A percentile compares a stretch with the other conserved stretches of the same genome.
These are phyloP conservation scores for Rhodotorula kratochvilovae DNA, from an alignment of 768 basidiomycete species.

Conservation along the genomic window DNA sequence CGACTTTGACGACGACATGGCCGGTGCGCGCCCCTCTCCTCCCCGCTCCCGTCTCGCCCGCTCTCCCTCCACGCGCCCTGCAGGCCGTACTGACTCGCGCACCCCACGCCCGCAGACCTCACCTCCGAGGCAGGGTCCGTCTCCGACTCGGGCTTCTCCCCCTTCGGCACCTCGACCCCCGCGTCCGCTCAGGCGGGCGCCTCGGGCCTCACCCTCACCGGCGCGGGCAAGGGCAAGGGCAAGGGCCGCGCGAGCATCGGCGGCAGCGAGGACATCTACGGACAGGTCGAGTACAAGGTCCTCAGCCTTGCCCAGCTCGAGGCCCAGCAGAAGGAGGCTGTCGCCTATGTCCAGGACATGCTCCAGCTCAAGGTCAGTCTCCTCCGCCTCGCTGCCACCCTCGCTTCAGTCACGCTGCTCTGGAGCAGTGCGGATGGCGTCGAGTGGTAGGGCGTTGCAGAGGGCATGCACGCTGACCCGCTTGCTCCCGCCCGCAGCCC, in stretches of 20 bases:
- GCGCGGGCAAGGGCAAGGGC: slow-evolving; percentile 10
- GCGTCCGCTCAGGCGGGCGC: background rate
- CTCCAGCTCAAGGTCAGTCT: slow-evolving; percentile 81
- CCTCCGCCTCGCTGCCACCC: background rate
- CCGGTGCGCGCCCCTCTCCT: background rate
- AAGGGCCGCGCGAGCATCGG: slow-evolving; percentile 10
- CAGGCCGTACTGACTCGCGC: background rate
- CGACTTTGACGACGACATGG: slow-evolving; percentile 23
- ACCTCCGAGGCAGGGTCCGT: slow-evolving; percentile 9
- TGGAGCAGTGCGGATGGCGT: too few species aligned
- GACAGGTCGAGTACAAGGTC: slow-evolving; percentile 23
- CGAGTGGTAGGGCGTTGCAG: too few species aligned
- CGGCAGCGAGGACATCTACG: slow-evolving; percentile 6
- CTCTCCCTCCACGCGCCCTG: background rate
- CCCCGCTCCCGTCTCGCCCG: background rate
- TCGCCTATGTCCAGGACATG: slow-evolving; percentile 81
- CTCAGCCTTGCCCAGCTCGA: slow-evolving; percentile 57
- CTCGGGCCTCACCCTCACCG: too few species aligned
- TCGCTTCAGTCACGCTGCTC: too few species aligned
- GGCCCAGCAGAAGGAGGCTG: slow-evolving; percentile 68
- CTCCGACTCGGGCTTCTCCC: slow-evolving; percentile 25
- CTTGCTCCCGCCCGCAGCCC: slow-evolving; percentile 49
- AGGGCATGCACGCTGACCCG: background rate
- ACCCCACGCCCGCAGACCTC: background rate
- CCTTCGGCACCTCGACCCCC: slow-evolving; percentile 17